Conservation (phyloP, 306 rosid genomes). For the Inga laurina region DNA sequence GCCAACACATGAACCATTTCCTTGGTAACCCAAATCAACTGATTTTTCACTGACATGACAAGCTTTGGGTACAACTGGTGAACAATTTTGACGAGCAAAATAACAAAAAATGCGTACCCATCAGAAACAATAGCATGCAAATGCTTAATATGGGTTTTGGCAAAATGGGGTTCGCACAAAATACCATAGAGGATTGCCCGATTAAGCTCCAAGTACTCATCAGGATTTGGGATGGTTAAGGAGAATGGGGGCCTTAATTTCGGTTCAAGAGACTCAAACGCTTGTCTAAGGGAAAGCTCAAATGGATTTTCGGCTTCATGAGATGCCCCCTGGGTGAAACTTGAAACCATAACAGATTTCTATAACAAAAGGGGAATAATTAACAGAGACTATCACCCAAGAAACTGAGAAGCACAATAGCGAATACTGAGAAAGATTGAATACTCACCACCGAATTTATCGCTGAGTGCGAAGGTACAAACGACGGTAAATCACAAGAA, state of each 20-base stretch:
- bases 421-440: too few relatives aligned
- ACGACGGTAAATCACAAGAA: too few relatives aligned
- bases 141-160: conserved; percentile 73
- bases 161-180: conserved; percentile 57
- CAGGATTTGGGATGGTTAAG: conserved; percentile 50
- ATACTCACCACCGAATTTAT: too few relatives aligned
- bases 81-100: conserved; percentile 45
- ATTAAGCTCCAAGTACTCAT: conserved; percentile 60
- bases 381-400: background rate
- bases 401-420: background rate
- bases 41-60: conserved; percentile 45
- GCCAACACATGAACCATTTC: conserved; percentile 58
- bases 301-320: conserved; percentile 57
- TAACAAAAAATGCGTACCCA: conserved; percentile 54
- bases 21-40: conserved; percentile 56
- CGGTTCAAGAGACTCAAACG: conserved; percentile 56
- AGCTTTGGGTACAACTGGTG: conserved; percentile 62
- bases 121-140: conserved; percentile 75
- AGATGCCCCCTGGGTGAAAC: conserved; percentile 33
- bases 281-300: conserved; percentile 51
- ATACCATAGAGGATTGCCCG: conserved; percentile 63
- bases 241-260: conserved; percentile 70
- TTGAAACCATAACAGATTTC: conserved; percentile 15
- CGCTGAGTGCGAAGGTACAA: too few relatives aligned
- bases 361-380: background rate